Evolutionary conservation across 176 grass and related monocot species (phyloP), one percentile per base, ranked within the genome.

Genomic region (Tillandsia leiboldiana): DNA sequence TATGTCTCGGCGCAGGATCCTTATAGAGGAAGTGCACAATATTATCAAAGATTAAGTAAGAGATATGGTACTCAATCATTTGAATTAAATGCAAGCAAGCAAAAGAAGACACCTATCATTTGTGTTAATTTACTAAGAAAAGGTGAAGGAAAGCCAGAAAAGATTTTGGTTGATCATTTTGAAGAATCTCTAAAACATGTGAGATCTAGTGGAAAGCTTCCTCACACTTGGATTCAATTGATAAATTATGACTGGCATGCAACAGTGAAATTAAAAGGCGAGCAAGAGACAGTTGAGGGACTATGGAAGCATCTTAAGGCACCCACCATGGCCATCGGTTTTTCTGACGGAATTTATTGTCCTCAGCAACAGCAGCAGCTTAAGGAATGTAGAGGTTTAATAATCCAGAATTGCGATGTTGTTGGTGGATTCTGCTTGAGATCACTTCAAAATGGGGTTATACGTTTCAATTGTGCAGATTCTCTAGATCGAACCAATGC

Each of bases 181-280:
- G 93, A 87, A 77, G 80, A 90, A 42, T 93, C 89, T n/a, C 22
- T 93, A 22, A 80, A 81, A 76, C 72, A 83, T 72, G 68, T 99
- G 33, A 89, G 77, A 69, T 89, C 86, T 58, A 87, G 79, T 67
- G 85, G 76, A 69, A 81, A 79, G 69, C 89, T 99, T 75, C 80
- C 81, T 69, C 72, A 74, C 50, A 99, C 89, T 22, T 83, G 82
- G 84, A 90, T 99, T 83, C 86, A 99, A 80, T 83, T 99, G 87
- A 81, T 99, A 74, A 90, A 99, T 90, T 93, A 99, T 82, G 94
- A 99, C 67, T 99, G 94, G 94, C 94, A 99, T 84, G 71, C 87
- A 13, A 82, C 72, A 69, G 89, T 99, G 57, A 99, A 99, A 74
- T 79, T 67, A 72, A 81, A 81, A 66, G 89, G 94, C 57, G 86